These are phyloP conservation scores for Ophiocordyceps sinensis DNA, from an alignment of 2,329 filamentous ascomycete genomes.

Conservation along the genomic window DNA sequence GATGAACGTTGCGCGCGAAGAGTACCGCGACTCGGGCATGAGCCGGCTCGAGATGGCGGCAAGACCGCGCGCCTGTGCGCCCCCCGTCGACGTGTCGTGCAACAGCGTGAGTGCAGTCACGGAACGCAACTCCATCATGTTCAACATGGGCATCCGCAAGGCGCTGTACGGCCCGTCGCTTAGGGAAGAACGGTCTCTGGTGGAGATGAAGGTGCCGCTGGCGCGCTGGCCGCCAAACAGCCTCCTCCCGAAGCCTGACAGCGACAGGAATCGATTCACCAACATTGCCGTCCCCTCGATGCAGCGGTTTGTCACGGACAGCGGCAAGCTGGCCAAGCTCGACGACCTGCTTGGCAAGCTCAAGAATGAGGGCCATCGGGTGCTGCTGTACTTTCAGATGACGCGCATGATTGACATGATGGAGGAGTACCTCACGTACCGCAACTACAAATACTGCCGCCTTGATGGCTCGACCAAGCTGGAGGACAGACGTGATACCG, in stretches of 20 bases:
- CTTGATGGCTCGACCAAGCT: slow-evolving; percentile 94
- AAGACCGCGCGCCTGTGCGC: slow-evolving; percentile 64
- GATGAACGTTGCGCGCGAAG: slow-evolving; percentile 59
- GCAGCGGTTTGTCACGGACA: slow-evolving; percentile 94
- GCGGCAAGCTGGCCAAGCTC: slow-evolving; percentile 84
- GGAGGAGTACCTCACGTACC: slow-evolving; percentile 97
- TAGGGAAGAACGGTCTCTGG: slow-evolving; percentile 55
- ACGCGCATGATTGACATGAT: slow-evolving; percentile 99
- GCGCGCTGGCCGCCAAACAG: slow-evolving; percentile 46
- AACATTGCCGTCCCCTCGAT: slow-evolving; percentile 91
- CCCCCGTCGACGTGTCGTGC: slow-evolving; percentile 70
- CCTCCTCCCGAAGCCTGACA: slow-evolving; percentile 65
- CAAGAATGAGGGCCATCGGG: slow-evolving; percentile 84
- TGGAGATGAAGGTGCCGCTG: slow-evolving; percentile 58
- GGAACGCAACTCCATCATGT: slow-evolving; percentile 62
- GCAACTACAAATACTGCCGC: slow-evolving; percentile 97
- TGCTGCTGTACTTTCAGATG: slow-evolving; percentile 99
- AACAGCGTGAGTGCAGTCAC: slow-evolving; percentile 47
- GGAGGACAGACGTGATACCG: slow-evolving; percentile 90
- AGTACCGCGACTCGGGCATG: slow-evolving; percentile 57
- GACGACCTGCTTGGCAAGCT: slow-evolving; percentile 78
- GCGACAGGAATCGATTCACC: slow-evolving; percentile 71
- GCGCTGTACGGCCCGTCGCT: slow-evolving; percentile 54
- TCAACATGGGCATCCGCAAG: slow-evolving; percentile 64
- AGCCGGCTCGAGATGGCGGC: slow-evolving; percentile 69